Conservation (phyloP, 2,329 filamentous ascomycete species). For the Annulohypoxylon truncatum region DNA sequence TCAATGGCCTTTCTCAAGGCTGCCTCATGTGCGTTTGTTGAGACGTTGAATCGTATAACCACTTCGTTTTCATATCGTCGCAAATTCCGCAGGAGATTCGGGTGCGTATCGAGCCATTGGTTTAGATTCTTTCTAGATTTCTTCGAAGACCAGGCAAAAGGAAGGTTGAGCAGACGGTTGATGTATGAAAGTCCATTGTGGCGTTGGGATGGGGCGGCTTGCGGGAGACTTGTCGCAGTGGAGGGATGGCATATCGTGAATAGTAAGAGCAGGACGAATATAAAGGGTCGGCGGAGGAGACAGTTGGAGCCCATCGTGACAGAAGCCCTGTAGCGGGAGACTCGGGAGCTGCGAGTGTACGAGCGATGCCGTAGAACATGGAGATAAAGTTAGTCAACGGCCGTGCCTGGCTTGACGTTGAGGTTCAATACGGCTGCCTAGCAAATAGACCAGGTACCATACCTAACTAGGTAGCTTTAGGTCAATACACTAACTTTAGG, state of each 20-base stretch:
- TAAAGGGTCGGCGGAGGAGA: conserved; percentile 10
- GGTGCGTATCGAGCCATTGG: conserved; percentile 45
- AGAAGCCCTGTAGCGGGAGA: neutral
- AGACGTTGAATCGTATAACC: conserved; percentile 89
- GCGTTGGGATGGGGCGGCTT: conserved; percentile 4
- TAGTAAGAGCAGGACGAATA: conserved; percentile 15
- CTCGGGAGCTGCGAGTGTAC: neutral
- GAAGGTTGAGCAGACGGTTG: conserved; percentile 43
- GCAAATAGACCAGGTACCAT: neutral
- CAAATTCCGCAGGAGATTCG: conserved; percentile 50
- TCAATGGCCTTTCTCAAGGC: conserved; percentile 48
- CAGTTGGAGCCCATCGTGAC: conserved; percentile 24
- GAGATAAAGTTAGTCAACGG: neutral
- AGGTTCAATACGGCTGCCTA: conserved; percentile 1
- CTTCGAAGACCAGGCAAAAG: conserved; percentile 36
- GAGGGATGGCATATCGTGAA: conserved; percentile 20
- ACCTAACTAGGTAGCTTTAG: neutral
- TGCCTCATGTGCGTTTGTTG: conserved; percentile 53
- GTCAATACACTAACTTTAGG: neutral
- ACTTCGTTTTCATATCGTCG: conserved; percentile 79
- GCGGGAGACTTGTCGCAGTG: conserved; percentile 28
- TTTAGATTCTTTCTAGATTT: conserved; percentile 38
- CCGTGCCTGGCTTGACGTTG: neutral
- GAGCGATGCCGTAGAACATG: conserved; percentile 24
- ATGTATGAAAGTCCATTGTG: conserved; percentile 43